These are phyloP conservation scores for Abortiporus biennis DNA, from an alignment of 1,284 basidiomycete genomes.

Conservation along the genomic window DNA sequence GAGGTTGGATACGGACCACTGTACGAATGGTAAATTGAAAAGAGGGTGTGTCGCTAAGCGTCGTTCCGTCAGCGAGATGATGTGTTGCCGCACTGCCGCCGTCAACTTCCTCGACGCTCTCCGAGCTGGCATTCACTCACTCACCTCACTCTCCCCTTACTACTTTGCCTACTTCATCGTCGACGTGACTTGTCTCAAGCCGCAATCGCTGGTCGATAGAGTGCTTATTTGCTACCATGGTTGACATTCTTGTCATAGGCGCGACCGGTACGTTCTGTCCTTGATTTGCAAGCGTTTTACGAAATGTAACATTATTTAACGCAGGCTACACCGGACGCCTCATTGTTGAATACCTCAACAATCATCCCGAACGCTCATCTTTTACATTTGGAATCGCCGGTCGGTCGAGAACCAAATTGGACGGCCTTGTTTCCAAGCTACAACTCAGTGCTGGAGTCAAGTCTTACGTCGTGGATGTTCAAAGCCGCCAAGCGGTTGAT, in stretches of 20 bases:
- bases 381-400: conserved; percentile 60
- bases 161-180: too few species aligned
- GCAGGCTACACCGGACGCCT: conserved; percentile 62
- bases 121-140: too few species aligned
- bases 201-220: too few species aligned
- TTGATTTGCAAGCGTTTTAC: conserved; percentile 14
- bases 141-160: too few species aligned
- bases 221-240: too few species aligned
- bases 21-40: too few species aligned
- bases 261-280: conserved; percentile 39
- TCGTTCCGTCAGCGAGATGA: too few species aligned
- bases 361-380: conserved; percentile 50
- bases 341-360: conserved; percentile 51
- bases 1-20: too few species aligned
- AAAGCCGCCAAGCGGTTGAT: conserved; percentile 40
- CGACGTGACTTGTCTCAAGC: too few species aligned
- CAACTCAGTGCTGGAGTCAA: conserved; percentile 35
- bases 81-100: too few species aligned
- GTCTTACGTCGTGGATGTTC: conserved; percentile 47
- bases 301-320: conserved; percentile 7
- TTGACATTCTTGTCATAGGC: conserved; percentile 57
- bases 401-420: conserved; percentile 51
- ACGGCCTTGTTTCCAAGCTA: conserved; percentile 36
- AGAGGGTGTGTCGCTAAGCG: too few species aligned
- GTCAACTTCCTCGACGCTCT: too few species aligned